Conservation (phyloP, 306 rosid species). For the Cucumis melo region DNA sequence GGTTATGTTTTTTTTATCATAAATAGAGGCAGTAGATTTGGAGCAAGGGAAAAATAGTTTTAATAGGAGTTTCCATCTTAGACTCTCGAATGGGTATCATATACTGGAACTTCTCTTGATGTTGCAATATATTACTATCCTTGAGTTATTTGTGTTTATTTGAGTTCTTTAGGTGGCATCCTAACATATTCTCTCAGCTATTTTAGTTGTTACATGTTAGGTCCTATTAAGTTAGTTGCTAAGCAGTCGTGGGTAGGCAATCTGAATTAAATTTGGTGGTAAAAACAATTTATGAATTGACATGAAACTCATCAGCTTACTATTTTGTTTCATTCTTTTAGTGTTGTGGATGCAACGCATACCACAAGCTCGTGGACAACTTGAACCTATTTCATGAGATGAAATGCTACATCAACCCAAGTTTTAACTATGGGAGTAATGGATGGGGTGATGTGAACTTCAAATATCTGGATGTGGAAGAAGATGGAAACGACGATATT, state of each 20-base stretch:
- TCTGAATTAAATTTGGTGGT: background rate
- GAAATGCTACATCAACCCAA: conserved; percentile 69
- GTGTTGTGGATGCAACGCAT: conserved; percentile 92
- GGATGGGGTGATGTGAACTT: conserved; percentile 61
- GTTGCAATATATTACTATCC: no score
- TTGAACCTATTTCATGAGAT: conserved; percentile 87
- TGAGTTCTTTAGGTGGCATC: no score
- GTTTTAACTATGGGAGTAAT: conserved; percentile 56
- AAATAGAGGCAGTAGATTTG: no score
- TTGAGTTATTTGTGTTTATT: no score
- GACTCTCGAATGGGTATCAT: no score
- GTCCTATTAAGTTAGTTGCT: background rate
- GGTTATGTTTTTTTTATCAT: no score
- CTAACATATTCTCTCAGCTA: background rate
- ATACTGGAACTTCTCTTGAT: no score
- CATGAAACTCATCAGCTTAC: background rate
- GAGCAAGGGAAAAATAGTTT: no score
- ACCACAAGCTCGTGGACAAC: conserved; percentile 92
- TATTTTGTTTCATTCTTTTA: conserved; percentile 15
- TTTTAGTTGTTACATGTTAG: background rate
- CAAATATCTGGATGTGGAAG: conserved; percentile 44
- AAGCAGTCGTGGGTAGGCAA: background rate
- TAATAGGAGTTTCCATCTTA: no score
- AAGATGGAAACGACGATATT: conserved; percentile 24
- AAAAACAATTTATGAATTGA: background rate